Conservation (phyloP, 164 flowering plant genomes). For the Sextonia rubra region DNA sequence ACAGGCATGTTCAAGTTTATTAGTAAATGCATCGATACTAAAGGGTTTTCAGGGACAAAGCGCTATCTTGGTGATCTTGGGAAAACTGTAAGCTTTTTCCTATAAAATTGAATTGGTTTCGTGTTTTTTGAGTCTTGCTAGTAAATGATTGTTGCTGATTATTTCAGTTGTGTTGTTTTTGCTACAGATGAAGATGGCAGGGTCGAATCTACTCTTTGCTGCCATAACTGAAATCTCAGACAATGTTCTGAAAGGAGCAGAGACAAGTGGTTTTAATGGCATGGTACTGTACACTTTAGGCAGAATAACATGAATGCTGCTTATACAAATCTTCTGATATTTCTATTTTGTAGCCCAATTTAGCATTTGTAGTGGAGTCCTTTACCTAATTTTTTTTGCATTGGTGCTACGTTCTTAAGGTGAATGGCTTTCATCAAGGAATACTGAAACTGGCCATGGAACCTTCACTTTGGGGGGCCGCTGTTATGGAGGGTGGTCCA, state of each 20-base stretch:
- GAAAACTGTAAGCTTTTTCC: slow-evolving; percentile 61
- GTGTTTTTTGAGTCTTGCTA: not conserved
- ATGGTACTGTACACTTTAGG: slow-evolving; percentile 45
- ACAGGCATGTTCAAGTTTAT: slow-evolving; percentile 83
- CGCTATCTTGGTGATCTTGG: slow-evolving; percentile 93
- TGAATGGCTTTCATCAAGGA: slow-evolving; percentile 92
- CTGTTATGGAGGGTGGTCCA: slow-evolving; percentile 93
- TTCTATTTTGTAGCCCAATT: not conserved
- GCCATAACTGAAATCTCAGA: slow-evolving; percentile 91
- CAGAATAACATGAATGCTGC: not conserved
- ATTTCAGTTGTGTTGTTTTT: not conserved
- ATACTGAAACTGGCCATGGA: slow-evolving; percentile 90
- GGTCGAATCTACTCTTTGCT: slow-evolving; percentile 85
- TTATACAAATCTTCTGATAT: slow-evolving; percentile 4
- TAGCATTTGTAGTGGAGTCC: not conserved
- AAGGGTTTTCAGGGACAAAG: slow-evolving; percentile 88
- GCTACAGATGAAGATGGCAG: slow-evolving; percentile 78
- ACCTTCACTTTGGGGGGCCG: slow-evolving; percentile 76
- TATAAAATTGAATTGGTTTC: not conserved
- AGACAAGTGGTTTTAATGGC: slow-evolving; percentile 83
- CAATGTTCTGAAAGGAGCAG: slow-evolving; percentile 88
- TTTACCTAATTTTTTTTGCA: slow-evolving; percentile 3
- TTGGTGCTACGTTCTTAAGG: slow-evolving; percentile 28
- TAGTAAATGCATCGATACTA: slow-evolving; percentile 65
- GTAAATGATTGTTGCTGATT: slow-evolving; percentile 1